Conservation (phyloP, 257 asterid genomes). For the Solanum microdontum region DNA sequence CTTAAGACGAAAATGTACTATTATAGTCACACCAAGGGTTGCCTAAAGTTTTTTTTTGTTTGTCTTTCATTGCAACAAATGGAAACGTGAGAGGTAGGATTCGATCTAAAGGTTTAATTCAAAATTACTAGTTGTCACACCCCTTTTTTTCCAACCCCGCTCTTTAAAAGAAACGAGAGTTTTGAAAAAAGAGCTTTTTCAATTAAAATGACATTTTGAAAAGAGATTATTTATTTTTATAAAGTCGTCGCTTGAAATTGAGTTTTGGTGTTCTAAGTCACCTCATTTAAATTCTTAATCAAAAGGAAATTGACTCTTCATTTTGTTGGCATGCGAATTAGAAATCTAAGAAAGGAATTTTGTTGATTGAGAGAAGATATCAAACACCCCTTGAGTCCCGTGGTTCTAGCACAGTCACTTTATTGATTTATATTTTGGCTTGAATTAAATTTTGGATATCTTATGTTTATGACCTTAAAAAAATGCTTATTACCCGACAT, state of each 20-base stretch:
- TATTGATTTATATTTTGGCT: too few relatives aligned
- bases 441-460: too few relatives aligned
- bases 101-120: background rate
- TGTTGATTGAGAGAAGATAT: too few relatives aligned
- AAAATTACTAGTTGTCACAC: background rate
- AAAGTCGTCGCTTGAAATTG: background rate
- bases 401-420: too few relatives aligned
- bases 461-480: too few relatives aligned
- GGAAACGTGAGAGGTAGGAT: background rate
- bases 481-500: too few relatives aligned
- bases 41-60: too few relatives aligned
- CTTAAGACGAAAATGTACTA: background rate
- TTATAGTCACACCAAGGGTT: background rate
- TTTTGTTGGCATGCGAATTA: background rate
- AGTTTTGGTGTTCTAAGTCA: background rate
- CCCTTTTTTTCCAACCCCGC: background rate
- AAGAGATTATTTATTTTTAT: too few relatives aligned
- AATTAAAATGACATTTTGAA: background rate
- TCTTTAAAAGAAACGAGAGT: background rate
- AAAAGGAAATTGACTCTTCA: background rate
- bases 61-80: background rate
- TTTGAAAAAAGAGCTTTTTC: background rate
- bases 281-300: background rate
- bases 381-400: too few relatives aligned
- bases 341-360: too few relatives aligned